A percentile compares a stretch with the other conserved stretches of the same genome.
Evolutionary conservation across 441 rosid genomes (phyloP).

Genomic region (Populus trichocarpa): DNA sequence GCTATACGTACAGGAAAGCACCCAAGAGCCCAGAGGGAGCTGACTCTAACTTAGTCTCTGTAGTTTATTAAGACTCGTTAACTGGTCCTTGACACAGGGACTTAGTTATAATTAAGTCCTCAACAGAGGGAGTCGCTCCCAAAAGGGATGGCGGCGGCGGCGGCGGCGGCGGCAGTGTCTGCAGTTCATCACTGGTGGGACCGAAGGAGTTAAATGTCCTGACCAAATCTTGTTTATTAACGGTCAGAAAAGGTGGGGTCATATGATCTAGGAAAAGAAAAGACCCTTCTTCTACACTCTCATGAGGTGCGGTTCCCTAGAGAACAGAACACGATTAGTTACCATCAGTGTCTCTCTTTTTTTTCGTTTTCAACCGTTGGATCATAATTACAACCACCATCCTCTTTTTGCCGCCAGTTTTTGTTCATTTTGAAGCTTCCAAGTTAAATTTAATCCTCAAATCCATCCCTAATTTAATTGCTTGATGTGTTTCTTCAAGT

Average conservation of each 20-base stretch:
- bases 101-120: too few species aligned
- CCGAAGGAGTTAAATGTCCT: background rate
- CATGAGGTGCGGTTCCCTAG: background rate
- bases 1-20: too few species aligned
- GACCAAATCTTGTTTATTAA: background rate
- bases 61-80: too few species aligned
- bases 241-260: slow-evolving; percentile 6
- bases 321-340: background rate
- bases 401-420: background rate
- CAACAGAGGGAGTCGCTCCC: background rate
- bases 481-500: too few species aligned
- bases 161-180: background rate
- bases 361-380: background rate
- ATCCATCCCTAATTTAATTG: too few species aligned
- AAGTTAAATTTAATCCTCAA: too few species aligned
- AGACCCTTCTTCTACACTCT: background rate
- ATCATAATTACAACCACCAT: background rate
- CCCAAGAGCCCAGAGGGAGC: too few species aligned
- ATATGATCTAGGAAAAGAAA: background rate
- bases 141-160: too few species aligned
- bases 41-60: too few species aligned
- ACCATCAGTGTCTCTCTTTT: too few species aligned
- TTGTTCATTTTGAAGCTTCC: too few species aligned
- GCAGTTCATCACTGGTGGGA: background rate
- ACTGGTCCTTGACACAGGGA: too few species aligned